Evolutionary conservation across 2,329 filamentous ascomycete species (phyloP).

Genomic region (Diaporthe capsici): DNA sequence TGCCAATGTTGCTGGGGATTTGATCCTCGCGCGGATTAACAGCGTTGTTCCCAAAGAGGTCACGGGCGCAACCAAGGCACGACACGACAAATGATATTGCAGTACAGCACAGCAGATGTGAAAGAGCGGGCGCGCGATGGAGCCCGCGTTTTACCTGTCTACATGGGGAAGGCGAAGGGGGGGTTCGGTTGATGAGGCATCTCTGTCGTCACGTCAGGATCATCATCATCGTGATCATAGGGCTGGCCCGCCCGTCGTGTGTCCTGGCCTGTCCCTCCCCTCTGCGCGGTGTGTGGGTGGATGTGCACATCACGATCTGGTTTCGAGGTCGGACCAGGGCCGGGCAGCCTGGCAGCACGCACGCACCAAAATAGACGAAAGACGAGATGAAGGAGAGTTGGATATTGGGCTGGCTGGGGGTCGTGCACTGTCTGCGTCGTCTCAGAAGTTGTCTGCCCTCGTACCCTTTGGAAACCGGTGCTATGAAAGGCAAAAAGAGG

Average conservation of each 20-base stretch:
- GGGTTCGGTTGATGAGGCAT: slow-evolving; percentile 7
- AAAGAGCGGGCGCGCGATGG: slow-evolving; percentile 21
- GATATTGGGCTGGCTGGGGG: slow-evolving; percentile 3
- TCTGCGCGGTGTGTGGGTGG: not conserved
- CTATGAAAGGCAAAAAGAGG: slow-evolving; percentile 32
- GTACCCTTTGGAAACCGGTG: not conserved
- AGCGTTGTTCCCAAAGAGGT: not conserved
- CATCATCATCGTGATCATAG: slow-evolving; percentile 5
- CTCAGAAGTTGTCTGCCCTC: slow-evolving; percentile 8
- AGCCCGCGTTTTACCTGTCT: slow-evolving; percentile 13
- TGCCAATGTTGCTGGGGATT: slow-evolving; percentile 15
- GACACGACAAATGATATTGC: slow-evolving; percentile 16
- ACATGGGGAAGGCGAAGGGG: not conserved
- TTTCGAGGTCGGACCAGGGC: slow-evolving; percentile 22
- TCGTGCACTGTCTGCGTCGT: slow-evolving; percentile 14
- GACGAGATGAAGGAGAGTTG: slow-evolving; percentile 27
- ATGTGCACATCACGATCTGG: not conserved
- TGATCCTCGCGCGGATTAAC: slow-evolving; percentile 25
- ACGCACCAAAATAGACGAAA: slow-evolving; percentile 18
- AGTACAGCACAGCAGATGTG: not conserved
- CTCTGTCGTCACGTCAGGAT: slow-evolving; percentile 25
- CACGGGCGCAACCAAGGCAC: slow-evolving; percentile 12
- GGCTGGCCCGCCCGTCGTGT: slow-evolving; percentile 12
- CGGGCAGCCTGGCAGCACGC: not conserved
- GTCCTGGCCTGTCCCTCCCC: not conserved